Evolutionary conservation across 805 yeast species (phyloP).

Genomic region (Cyberlindnera maritima): DNA sequence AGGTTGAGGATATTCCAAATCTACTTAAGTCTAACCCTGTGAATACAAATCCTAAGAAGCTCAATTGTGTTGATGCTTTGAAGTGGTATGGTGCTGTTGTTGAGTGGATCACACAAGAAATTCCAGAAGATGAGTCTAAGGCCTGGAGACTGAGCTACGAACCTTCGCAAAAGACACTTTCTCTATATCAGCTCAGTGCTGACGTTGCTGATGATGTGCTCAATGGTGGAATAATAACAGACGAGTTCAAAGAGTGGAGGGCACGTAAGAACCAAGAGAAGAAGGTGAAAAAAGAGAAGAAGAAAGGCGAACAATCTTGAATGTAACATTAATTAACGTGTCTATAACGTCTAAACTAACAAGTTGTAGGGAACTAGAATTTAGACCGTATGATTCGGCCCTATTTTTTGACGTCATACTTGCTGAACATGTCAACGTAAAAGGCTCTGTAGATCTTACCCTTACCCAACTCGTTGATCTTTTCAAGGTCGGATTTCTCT

Average conservation of each 20-base stretch:
- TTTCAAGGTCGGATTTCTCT: conserved; percentile 43
- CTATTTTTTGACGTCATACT: conserved; percentile 7
- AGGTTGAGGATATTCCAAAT: conserved; percentile 76
- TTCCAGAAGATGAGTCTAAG: conserved; percentile 52
- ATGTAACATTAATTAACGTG: neutral
- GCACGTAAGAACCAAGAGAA: conserved; percentile 7
- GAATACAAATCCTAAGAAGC: conserved; percentile 39
- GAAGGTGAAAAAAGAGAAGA: conserved; percentile 8
- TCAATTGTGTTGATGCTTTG: conserved; percentile 74
- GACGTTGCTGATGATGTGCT: conserved; percentile 35
- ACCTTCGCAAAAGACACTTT: conserved; percentile 50
- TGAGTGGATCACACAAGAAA: conserved; percentile 65
- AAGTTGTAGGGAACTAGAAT: neutral
- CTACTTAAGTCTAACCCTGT: conserved; percentile 52
- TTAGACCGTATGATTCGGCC: neutral
- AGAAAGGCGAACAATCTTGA: neutral
- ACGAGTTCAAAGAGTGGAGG: conserved; percentile 57
- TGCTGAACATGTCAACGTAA: conserved; percentile 5
- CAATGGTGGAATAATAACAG: conserved; percentile 44
- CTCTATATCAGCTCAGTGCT: conserved; percentile 45
- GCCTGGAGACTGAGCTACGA: conserved; percentile 57
- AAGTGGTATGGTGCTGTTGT: conserved; percentile 84
- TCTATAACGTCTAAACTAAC: neutral
- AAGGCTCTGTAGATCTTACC: conserved; percentile 23
- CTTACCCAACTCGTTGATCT: conserved; percentile 38